Evolutionary conservation across 176 grass and related monocot species (phyloP), one percentile per base, ranked within the genome.

Genomic region (Oryza coarctata): DNA sequence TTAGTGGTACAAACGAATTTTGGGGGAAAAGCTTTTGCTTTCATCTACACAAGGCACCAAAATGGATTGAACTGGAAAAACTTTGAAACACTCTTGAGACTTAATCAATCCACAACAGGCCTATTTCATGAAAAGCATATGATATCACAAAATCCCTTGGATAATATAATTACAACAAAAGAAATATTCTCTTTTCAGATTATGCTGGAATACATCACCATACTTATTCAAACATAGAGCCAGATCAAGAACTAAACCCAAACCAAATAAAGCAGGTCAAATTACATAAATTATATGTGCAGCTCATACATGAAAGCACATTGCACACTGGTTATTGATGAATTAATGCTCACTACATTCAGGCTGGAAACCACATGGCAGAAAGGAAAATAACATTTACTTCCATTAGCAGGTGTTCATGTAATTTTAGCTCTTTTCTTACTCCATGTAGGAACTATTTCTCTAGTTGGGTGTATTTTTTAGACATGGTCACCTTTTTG

Each of bases 361-460:
- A 0, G 38, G 58, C n/a, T 62, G 50, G 33, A 25, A 63, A 31
- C 1, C 14, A 34, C 55, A 73, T 25, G 36, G 20, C 12, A 8
- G 17, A 15, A 33, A 6, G 40, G 12, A 3, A n/a, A 63, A 44
- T 47, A 33, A 4, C 9, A 62, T 47, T 73, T 18, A 47, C 14
- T 72, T 74, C 39, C 29, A 65, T 63, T 23, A 47, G 73, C 33
- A 55, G 14, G 14, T 26, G 7, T 75, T 50, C 25, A 62, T 33
- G 57, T 45, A 65, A 74, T 83, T 83, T 74, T 14, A 20, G 22
- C 2, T 66, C 71, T 17, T 50, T 29, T 17, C 26, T 83, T 81
- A 22, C 10, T 40, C 29, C 30, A 12, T 4, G 40, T 29, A 43
- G 63, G 64, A 65, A 75, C 7, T 73, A 20, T 29, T n/a, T 22